Evolutionary conservation across 192 early-diverging fungal genomes (phyloP).

Genomic region (Dimargaris verticillata): DNA sequence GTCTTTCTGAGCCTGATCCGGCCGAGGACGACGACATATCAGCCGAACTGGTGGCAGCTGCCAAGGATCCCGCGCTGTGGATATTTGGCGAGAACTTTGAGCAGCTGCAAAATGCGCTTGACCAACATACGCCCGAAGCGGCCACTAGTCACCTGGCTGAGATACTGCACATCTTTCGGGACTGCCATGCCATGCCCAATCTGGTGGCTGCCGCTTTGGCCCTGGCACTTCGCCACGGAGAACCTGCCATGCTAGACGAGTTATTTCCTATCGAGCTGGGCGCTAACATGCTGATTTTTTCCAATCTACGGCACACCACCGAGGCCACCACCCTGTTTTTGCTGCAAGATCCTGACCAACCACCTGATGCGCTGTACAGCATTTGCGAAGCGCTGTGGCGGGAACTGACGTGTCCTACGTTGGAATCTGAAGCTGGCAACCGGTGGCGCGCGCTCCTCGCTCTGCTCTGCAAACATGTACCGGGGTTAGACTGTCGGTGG

Average conservation of each 20-base stretch:
- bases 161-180: conserved; percentile 25
- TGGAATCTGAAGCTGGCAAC: conserved; percentile 15
- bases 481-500: conserved; percentile 12
- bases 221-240: conserved; percentile 13
- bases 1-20: no score
- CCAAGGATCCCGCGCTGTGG: conserved; percentile 28
- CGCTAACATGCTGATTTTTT: background rate
- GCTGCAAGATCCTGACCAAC: background rate
- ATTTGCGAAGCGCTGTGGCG: background rate
- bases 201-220: conserved; percentile 26
- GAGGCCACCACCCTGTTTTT: background rate
- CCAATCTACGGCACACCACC: background rate
- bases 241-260: background rate
- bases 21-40: conserved; percentile 9
- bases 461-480: conserved; percentile 10
- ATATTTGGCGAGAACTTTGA: conserved; percentile 30
- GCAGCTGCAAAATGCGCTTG: conserved; percentile 15
- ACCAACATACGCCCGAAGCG: conserved; percentile 11
- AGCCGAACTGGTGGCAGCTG: background rate
- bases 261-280: background rate
- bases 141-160: conserved; percentile 14
- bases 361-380: background rate
- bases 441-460: conserved; percentile 22
- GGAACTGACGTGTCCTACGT: conserved; percentile 19
- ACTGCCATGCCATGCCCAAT: conserved; percentile 25